Conservation (phyloP, 495 filamentous ascomycete genomes). For the Hyaloscypha hepaticicola region DNA sequence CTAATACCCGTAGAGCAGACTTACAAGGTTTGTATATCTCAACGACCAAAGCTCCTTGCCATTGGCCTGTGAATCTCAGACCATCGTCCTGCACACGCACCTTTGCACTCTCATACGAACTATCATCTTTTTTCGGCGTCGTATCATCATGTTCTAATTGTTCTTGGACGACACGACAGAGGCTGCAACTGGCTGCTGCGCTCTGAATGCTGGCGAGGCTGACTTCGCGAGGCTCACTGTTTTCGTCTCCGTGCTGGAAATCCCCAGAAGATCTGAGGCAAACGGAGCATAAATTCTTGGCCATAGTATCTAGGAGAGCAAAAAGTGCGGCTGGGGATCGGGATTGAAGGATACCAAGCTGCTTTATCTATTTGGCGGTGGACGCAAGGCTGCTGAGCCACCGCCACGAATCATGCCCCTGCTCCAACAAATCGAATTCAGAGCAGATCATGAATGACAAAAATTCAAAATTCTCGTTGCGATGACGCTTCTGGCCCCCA, state of each 20-base stretch:
- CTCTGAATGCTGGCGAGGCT: constrained; percentile 1
- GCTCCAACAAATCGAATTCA: background rate
- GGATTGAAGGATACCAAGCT: background rate
- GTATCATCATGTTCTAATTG: background rate
- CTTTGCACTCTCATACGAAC: constrained; percentile 1
- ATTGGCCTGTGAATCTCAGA: constrained; percentile 12
- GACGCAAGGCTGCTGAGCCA: background rate
- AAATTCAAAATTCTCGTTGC: too few relatives aligned
- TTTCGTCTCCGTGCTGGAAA: background rate
- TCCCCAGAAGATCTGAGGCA: background rate
- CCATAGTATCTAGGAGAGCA: background rate
- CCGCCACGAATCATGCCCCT: background rate
- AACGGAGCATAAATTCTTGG: background rate
- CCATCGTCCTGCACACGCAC: constrained; percentile 2
- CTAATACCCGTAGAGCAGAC: background rate
- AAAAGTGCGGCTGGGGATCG: background rate
- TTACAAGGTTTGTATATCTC: constrained; percentile 3
- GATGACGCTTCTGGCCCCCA: too few relatives aligned
- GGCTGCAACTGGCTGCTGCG: background rate
- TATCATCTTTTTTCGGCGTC: background rate
- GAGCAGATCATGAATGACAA: too few relatives aligned
- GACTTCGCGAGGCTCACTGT: background rate
- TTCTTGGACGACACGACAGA: background rate
- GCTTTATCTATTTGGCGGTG: background rate
- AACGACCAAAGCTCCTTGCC: background rate